Evolutionary conservation across 2,329 filamentous ascomycete species (phyloP).

Genomic region (Sclerotinia spermophila): DNA sequence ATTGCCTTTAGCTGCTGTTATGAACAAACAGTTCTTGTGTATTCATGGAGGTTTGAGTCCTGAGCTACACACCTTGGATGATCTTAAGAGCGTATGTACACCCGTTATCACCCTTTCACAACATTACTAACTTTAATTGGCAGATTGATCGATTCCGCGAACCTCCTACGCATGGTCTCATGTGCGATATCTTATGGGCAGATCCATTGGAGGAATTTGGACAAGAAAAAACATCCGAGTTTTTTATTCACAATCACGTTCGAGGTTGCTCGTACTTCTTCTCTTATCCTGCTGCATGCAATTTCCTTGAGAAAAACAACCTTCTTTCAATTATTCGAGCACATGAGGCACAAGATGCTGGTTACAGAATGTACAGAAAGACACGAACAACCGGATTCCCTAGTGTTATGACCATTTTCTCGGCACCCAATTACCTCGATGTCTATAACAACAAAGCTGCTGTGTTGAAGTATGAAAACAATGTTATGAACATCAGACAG

Average conservation of each 20-base stretch:
- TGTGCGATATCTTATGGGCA: constrained; percentile 99
- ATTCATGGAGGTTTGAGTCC: constrained; percentile 96
- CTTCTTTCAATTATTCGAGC: constrained; percentile 94
- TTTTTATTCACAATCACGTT: constrained; percentile 97
- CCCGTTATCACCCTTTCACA: neutral
- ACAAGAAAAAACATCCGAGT: constrained; percentile 97
- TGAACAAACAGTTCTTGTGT: constrained; percentile 99
- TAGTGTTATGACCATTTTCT: constrained; percentile 99
- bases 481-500: constrained; percentile 99
- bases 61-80: constrained; percentile 92
- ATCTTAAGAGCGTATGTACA: constrained; percentile 73
- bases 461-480: constrained; percentile 98
- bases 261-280: constrained; percentile 99
- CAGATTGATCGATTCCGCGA: constrained; percentile 97
- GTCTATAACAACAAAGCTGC: constrained; percentile 99
- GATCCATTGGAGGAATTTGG: constrained; percentile 98
- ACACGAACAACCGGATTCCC: constrained; percentile 97
- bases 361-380: constrained; percentile 99
- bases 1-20: constrained; percentile 88
- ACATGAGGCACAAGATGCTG: constrained; percentile 97
- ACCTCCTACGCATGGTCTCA: constrained; percentile 92
- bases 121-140: constrained; percentile 7
- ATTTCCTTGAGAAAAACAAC: constrained; percentile 98
- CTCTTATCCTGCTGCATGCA: constrained; percentile 94
- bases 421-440: constrained; percentile 95